Evolutionary conservation across 2,329 filamentous ascomycete genomes (phyloP).

Genomic region (Colletotrichum salicis): DNA sequence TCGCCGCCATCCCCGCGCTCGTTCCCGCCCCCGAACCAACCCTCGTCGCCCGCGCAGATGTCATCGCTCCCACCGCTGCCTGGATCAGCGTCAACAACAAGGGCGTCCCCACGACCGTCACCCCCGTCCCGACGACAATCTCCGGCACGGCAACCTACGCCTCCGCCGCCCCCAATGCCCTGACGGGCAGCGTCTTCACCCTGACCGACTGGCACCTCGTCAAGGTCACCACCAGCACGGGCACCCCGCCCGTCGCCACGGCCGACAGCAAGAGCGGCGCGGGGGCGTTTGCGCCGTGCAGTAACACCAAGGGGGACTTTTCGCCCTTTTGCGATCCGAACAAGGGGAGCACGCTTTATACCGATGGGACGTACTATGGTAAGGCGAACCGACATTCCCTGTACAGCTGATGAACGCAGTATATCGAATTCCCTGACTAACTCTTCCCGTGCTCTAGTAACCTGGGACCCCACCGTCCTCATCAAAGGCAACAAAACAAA

Average conservation of each 20-base stretch:
- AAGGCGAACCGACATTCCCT: conserved; percentile 33
- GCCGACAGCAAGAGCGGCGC: conserved; percentile 52
- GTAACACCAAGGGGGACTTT: conserved; percentile 56
- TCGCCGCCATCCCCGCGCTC: conserved; percentile 44
- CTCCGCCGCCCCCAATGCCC: conserved; percentile 56
- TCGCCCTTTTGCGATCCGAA: conserved; percentile 65
- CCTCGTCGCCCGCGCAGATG: conserved; percentile 37
- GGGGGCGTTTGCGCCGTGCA: conserved; percentile 62
- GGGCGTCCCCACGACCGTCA: conserved; percentile 59
- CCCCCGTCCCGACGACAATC: conserved; percentile 59
- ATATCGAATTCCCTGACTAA: neutral
- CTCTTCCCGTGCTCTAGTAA: conserved; percentile 52
- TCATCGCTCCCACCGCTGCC: conserved; percentile 50
- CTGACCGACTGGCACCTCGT: conserved; percentile 48
- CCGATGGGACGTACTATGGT: conserved; percentile 64
- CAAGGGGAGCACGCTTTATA: conserved; percentile 54
- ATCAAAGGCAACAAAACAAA: conserved; percentile 51
- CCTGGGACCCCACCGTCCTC: conserved; percentile 66
- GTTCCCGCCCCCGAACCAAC: conserved; percentile 38
- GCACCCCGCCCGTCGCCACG: conserved; percentile 57
- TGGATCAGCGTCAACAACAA: conserved; percentile 64
- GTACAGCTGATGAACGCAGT: neutral
- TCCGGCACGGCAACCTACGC: conserved; percentile 53
- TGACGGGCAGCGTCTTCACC: conserved; percentile 57
- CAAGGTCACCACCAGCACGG: conserved; percentile 53